Conservation (phyloP, 192 early-diverging fungal species). For the Lobosporangium transversale region DNA sequence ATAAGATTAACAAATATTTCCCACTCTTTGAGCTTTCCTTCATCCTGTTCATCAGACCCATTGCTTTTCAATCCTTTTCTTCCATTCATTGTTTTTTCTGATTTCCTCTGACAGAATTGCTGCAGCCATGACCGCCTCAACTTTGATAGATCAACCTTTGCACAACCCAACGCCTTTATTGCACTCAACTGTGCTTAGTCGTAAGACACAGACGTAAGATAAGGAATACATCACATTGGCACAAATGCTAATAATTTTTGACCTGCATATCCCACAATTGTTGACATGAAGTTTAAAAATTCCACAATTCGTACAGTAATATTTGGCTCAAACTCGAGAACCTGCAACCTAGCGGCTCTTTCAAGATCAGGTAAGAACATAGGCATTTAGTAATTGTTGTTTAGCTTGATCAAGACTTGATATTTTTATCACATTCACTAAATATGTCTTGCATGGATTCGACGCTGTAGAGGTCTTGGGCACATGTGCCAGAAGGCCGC, state of each 20-base stretch:
- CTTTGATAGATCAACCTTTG: too few relatives aligned
- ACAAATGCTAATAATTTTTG: too few relatives aligned
- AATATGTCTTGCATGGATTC: not conserved
- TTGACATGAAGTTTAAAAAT: too few relatives aligned
- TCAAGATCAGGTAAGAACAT: conserved; percentile 68
- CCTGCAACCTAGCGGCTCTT: conserved; percentile 80
- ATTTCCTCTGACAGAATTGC: too few relatives aligned
- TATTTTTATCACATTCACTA: not conserved
- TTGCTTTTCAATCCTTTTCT: too few relatives aligned
- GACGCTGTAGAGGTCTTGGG: conserved; percentile 66
- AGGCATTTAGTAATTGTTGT: too few relatives aligned
- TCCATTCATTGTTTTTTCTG: too few relatives aligned
- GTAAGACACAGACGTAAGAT: conserved; percentile 32
- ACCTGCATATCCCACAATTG: too few relatives aligned
- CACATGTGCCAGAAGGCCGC: conserved; percentile 64
- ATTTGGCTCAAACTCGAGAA: conserved; percentile 81
- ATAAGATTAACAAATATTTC: not conserved
- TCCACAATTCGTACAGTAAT: conserved; percentile 54
- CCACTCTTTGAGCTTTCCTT: too few relatives aligned
- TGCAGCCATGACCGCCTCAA: conserved; percentile 18
- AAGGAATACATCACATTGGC: too few relatives aligned
- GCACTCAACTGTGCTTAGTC: conserved; percentile 58
- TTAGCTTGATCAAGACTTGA: too few relatives aligned
- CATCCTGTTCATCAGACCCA: too few relatives aligned
- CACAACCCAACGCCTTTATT: conserved; percentile 61